phyloP scores from a whole-genome alignment of 768 basidiomycete species.

The Mycena alexandri region DNA sequence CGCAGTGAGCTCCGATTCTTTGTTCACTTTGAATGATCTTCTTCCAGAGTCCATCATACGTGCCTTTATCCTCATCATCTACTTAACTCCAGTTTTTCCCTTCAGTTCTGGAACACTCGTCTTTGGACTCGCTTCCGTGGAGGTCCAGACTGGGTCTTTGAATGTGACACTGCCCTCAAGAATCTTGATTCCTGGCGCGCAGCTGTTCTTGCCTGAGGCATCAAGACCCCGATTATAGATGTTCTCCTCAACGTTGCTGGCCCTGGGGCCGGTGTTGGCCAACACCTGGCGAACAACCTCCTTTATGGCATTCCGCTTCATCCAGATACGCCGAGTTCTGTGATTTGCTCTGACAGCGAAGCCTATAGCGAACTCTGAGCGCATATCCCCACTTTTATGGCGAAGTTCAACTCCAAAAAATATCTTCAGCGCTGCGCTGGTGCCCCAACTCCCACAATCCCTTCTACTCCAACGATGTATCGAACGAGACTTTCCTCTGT shows the following conservation, averaged over 20 bases:
- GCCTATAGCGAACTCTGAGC: neutral
- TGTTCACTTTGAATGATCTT: neutral
- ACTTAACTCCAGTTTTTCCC: no score
- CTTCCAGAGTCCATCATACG: neutral
- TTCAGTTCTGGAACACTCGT: neutral
- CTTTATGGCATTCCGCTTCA: neutral
- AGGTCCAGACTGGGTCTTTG: neutral
- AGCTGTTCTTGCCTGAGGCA: neutral
- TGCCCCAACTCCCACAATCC: neutral
- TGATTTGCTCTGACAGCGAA: neutral
- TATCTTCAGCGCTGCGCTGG: neutral
- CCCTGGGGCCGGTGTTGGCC: neutral
- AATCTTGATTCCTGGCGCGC: neutral
- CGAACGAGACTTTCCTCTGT: neutral
- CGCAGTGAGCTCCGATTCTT: neutral
- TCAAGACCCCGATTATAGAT: neutral
- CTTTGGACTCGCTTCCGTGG: neutral
- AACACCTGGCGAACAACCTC: slow-evolving; percentile 3
- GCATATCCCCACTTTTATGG: neutral
- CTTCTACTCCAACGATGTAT: neutral
- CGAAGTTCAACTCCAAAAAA: neutral
- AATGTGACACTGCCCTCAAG: neutral
- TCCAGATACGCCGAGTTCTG: neutral
- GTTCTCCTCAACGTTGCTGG: neutral
- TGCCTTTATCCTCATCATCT: no score